phyloP scores from a whole-genome alignment of 805 yeast genomes.

The Candida koratica region DNA sequence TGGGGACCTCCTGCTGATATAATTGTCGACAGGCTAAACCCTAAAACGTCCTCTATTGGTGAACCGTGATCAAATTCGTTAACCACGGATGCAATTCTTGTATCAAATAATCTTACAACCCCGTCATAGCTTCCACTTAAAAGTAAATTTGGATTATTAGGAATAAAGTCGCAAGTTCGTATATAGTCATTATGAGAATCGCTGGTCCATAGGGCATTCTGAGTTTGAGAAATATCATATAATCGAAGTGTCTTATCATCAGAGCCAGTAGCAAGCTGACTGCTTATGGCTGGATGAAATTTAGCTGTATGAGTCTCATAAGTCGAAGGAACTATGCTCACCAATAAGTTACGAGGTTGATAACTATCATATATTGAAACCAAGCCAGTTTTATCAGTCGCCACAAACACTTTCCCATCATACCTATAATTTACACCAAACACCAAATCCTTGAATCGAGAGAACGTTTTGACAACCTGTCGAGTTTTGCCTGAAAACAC shows the following conservation, averaged over 20 bases:
- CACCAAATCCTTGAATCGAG: slow-evolving; percentile 86
- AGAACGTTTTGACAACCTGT: slow-evolving; percentile 81
- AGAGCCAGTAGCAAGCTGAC: slow-evolving; percentile 79
- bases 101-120: slow-evolving; percentile 74
- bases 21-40: slow-evolving; percentile 69
- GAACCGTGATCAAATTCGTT: slow-evolving; percentile 60
- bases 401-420: slow-evolving; percentile 88
- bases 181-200: slow-evolving; percentile 92
- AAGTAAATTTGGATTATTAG: slow-evolving; percentile 70
- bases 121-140: slow-evolving; percentile 96
- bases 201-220: slow-evolving; percentile 22
- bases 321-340: slow-evolving; percentile 75
- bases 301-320: slow-evolving; percentile 93
- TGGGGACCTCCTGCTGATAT: slow-evolving; percentile 78
- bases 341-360: slow-evolving; percentile 72
- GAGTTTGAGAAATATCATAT: slow-evolving; percentile 78
- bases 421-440: slow-evolving; percentile 86
- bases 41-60: slow-evolving; percentile 83
- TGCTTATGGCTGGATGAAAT: slow-evolving; percentile 74
- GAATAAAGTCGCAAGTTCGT: slow-evolving; percentile 74
- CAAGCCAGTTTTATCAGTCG: slow-evolving; percentile 92
- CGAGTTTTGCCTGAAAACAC: slow-evolving; percentile 91
- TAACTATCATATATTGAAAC: slow-evolving; percentile 87
- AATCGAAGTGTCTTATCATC: slow-evolving; percentile 86
- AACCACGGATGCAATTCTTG: slow-evolving; percentile 60